Percentiles rank a stretch among this genome's conserved stretches.
Conservation (phyloP, 495 filamentous ascomycete genomes). For the Trichoderma virens region DNA sequence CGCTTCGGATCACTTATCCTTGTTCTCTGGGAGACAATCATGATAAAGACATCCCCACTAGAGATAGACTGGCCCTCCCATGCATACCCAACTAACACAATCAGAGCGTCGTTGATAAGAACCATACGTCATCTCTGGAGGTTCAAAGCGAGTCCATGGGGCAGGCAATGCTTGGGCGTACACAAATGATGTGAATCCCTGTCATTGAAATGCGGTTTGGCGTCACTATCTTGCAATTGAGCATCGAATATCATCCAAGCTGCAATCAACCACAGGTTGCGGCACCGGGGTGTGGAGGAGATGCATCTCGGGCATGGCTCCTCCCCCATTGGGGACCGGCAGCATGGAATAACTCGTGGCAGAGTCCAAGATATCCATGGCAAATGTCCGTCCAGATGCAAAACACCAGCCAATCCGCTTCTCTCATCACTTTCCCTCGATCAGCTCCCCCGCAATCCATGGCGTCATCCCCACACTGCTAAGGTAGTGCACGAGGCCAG, state of each 20-base stretch:
- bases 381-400: not conserved
- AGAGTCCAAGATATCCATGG: not conserved
- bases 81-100: not conserved
- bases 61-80: not conserved
- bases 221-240: not conserved
- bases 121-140: not conserved
- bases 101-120: not conserved
- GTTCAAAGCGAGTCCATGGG: not conserved
- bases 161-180: not conserved
- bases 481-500: slow-evolving; percentile 4
- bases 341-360: not conserved
- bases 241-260: not conserved
- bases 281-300: not conserved
- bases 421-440: not conserved
- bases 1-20: not conserved
- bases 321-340: not conserved
- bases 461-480: slow-evolving; percentile 9
- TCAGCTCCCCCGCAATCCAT: slow-evolving; percentile 7
- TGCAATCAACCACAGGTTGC: not conserved
- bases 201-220: not conserved
- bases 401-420: not conserved
- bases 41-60: not conserved
- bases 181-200: not conserved
- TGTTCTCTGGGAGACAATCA: not conserved
- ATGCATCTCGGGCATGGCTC: not conserved